Evolutionary conservation across 352 stramenopile species (phyloP).

Genomic region (Phytophthora meadii): DNA sequence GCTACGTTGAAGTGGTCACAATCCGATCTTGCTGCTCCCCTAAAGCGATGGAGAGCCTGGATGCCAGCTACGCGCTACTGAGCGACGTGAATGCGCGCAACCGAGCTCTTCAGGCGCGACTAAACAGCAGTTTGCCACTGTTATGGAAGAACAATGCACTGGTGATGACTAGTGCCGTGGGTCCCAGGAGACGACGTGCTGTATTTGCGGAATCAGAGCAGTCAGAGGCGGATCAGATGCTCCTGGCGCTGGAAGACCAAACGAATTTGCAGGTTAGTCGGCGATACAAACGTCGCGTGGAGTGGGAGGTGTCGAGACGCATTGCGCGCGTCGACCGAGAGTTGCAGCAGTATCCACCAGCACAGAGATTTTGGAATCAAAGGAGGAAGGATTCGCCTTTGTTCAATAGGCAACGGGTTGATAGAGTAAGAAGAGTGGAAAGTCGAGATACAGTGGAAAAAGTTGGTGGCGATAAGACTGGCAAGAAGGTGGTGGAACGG

Average conservation of each 20-base stretch:
- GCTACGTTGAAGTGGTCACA: slow-evolving; percentile 20
- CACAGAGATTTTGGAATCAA: slow-evolving; percentile 68
- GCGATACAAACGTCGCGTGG: slow-evolving; percentile 49
- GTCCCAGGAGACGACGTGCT: slow-evolving; percentile 6
- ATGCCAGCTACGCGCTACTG: slow-evolving; percentile 65
- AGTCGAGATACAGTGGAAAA: not conserved
- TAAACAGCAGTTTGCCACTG: slow-evolving; percentile 56
- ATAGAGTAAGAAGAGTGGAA: not conserved
- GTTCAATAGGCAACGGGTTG: not conserved
- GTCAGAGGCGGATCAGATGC: slow-evolving; percentile 31
- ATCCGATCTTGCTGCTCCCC: slow-evolving; percentile 6
- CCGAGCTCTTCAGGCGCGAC: slow-evolving; percentile 52
- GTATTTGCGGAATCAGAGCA: slow-evolving; percentile 10
- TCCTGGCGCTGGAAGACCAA: slow-evolving; percentile 20
- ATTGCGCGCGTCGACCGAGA: slow-evolving; percentile 76
- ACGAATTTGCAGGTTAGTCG: slow-evolving; percentile 39
- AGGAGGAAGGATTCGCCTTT: slow-evolving; percentile 30
- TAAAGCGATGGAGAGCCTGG: slow-evolving; percentile 36
- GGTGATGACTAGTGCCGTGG: slow-evolving; percentile 38
- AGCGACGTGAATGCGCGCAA: slow-evolving; percentile 55
- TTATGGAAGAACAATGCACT: slow-evolving; percentile 60
- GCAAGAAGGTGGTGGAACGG: not conserved
- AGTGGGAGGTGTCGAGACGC: slow-evolving; percentile 76
- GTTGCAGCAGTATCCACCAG: slow-evolving; percentile 51
- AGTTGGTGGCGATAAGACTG: not conserved